Conservation (phyloP, 202 grass and related monocot species). For the Schoenoplectus tabernaemontani region DNA sequence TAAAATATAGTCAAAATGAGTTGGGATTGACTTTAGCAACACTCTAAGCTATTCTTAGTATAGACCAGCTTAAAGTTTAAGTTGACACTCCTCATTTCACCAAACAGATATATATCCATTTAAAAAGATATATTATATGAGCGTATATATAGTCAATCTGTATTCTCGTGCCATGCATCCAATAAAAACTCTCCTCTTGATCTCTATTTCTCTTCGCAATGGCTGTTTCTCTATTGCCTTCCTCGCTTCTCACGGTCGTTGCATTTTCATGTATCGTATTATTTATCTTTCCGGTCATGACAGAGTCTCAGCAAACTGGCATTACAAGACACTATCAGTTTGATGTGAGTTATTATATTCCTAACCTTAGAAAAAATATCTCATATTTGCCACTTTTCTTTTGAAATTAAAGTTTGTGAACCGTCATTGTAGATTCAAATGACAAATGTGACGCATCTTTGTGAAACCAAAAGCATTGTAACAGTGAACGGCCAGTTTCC, state of each 20-base stretch:
- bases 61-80: slow-evolving; percentile 8
- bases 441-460: slow-evolving; percentile 55
- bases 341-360: slow-evolving; percentile 34
- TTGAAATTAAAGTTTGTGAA: neutral
- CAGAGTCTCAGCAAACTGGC: slow-evolving; percentile 19
- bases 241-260: slow-evolving; percentile 11
- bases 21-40: slow-evolving; percentile 55
- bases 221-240: slow-evolving; percentile 26
- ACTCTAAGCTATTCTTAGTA: slow-evolving; percentile 29
- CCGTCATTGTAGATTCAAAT: slow-evolving; percentile 38
- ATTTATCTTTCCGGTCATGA: slow-evolving; percentile 24
- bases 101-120: slow-evolving; percentile 13
- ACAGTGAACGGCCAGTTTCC: slow-evolving; percentile 68
- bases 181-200: slow-evolving; percentile 4
- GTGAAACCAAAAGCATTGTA: slow-evolving; percentile 60
- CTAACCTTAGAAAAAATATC: neutral
- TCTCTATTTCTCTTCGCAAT: slow-evolving; percentile 23
- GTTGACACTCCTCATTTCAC: slow-evolving; percentile 19
- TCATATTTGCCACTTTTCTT: neutral
- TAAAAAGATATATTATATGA: neutral
- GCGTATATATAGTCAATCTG: slow-evolving; percentile 20
- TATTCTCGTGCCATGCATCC: neutral
- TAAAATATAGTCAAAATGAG: slow-evolving; percentile 33
- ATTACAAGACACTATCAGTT: slow-evolving; percentile 64
- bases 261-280: neutral